Base-by-base conservation (phyloP, 2,329 filamentous ascomycete genomes). In the Exophiala lecanii-corni region DNA sequence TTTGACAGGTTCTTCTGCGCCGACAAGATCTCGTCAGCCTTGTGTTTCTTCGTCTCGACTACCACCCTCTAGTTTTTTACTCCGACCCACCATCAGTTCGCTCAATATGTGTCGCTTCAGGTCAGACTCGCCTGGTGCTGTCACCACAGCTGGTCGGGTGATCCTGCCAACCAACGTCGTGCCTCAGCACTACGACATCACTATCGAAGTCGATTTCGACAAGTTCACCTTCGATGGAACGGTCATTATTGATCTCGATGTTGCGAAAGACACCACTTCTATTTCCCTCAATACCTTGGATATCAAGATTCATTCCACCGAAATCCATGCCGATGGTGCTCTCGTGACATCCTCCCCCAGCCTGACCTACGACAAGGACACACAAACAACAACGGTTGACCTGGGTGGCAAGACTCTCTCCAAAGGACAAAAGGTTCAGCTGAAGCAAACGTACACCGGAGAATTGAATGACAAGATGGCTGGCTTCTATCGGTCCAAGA, bases 401-500 rank as follows among this genome's bases (percentile, higher is more conserved):
- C 89, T 97, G 60, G 23, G 23, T 26, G 75, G 81, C 54, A 76
- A 89, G 62, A 75, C 73, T 35, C 72, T 97, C 49, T 66, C 79
- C 16, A 84, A 84, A 50, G 88, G 86, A 17, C 75, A 78, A 59
- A 89, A 89, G 72, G 86, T 85, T 15, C 81, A 82, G 67, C 68
- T 94, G 49, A 81, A 82, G 59, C 79, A 89, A 58, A 82, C 77
- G 55, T 95, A 94, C 67, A 82, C 78, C 7, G 89, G 89, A 30
- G 76, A 74, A 32, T 71, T 95, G 59, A 95, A 94, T 65, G 86
- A 94, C 64, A 91, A 92, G 69, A 94, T 97, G 88, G 89, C 89
- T 36, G 91, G 91, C 36, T 97, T 97, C 76, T 97, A 97, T 70
- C 81, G 91, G 45, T 97, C 91, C 74, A 94, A 92, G 73, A 82